Percentiles rank a stretch among this genome's conserved stretches.
Evolutionary conservation across 257 asterid genomes (phyloP).

Genomic region (Scutellaria barbata): DNA sequence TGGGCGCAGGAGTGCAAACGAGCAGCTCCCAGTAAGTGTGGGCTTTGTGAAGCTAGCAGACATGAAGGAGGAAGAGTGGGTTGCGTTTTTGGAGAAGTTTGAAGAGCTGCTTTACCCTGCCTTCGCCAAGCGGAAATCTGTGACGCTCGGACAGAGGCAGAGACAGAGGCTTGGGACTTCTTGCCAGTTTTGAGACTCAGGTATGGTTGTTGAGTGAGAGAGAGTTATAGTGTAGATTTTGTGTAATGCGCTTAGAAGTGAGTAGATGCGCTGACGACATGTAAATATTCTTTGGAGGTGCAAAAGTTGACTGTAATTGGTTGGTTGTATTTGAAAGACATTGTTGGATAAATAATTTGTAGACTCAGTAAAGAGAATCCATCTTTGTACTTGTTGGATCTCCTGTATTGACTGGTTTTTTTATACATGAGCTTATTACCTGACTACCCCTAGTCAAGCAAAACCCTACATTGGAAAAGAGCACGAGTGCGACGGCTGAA

Average conservation of each 20-base stretch:
- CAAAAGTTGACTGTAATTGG: conserved; percentile 41
- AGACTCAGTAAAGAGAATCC: conserved; percentile 39
- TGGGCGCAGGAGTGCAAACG: conserved; percentile 89
- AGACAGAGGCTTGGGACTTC: conserved; percentile 98
- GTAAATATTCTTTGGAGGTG: conserved; percentile 67
- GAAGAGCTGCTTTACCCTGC: conserved; percentile 79
- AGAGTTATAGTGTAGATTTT: conserved; percentile 47
- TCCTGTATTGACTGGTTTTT: conserved; percentile 5
- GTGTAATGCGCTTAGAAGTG: conserved; percentile 28
- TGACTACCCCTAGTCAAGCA: no score
- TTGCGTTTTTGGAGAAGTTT: conserved; percentile 75
- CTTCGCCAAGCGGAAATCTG: conserved; percentile 65
- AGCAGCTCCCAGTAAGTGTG: conserved; percentile 79
- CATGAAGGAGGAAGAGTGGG: conserved; percentile 89
- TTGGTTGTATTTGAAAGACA: conserved; percentile 39
- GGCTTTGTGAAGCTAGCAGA: conserved; percentile 88
- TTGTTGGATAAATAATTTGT: conserved; percentile 72
- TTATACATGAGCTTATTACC: not conserved
- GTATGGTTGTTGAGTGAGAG: conserved; percentile 42
- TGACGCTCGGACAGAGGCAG: conserved; percentile 69
- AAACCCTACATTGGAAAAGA: no score
- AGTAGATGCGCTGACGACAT: conserved; percentile 21
- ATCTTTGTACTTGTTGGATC: conserved; percentile 42
- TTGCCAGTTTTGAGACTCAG: conserved; percentile 88
- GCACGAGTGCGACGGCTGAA: no score